Evolutionary conservation across 2,329 filamentous ascomycete species (phyloP), one percentile per base, ranked within the genome.

Genomic region (Hypoxylon sp.): DNA sequence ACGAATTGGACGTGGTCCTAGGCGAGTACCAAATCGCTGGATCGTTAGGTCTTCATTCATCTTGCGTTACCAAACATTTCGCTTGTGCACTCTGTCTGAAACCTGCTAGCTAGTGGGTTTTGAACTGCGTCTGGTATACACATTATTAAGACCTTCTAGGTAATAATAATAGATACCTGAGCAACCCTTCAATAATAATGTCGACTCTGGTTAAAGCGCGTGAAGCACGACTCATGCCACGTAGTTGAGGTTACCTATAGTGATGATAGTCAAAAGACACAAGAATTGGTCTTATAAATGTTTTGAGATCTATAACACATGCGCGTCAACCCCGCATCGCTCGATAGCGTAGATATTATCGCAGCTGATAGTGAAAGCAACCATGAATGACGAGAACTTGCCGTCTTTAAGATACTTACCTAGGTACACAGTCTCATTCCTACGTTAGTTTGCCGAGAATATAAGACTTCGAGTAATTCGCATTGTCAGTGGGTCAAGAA

Each of bases 281-380:
- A 28, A 28, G 25, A 28, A 5, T 23, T 23, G 23, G 23, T 23
- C 5, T 23, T 23, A 2, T 2, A 23, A 5, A 28, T 28, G 25
- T 28, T 5, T 28, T 28, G 28, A 30, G 28, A 30, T 30, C 6
- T 36, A n/a, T n/a, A 14, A 36, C 4, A 36, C 5, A 36, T 32
- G 36, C 5, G 11, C 21, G 11, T 28, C 11, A 32, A 53, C 60
- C 60, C 60, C 60, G 60, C 60, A 58, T 53, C 48, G 13, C 30
- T 43, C 28, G 60, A 45, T 57, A 57, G 32, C 36, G 21, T 11
- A 53, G 41, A 60, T 55, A 23, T 36, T 4, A 17, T 52, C 49
- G 49, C 32, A 4, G 28, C 28, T 36, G 11, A 17, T 5, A n/a
- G 28, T 32, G 48, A 30, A 45, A 43, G 9, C 11, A n/a, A 21